These are phyloP conservation scores for Paramecium biaurelia DNA, from an alignment of 73 alveolate species.

Conservation along the genomic window DNA sequence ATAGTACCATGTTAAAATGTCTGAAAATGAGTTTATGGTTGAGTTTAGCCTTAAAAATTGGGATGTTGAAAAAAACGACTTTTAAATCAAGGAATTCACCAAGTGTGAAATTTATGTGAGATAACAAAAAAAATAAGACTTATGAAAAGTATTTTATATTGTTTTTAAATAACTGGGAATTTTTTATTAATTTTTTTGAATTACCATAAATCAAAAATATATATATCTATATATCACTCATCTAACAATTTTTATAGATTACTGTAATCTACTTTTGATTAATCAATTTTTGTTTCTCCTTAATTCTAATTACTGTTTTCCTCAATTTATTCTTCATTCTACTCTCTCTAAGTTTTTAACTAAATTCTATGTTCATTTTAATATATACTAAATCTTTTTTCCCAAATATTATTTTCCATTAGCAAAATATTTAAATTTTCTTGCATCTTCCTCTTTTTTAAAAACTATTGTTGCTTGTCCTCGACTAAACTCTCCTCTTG, in stretches of 20 bases:
- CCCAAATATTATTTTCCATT: background rate
- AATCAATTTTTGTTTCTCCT: background rate
- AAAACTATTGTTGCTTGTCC: background rate
- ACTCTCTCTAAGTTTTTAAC: background rate
- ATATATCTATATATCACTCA: background rate
- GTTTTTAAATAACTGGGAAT: background rate
- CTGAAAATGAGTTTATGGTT: background rate
- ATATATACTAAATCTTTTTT: background rate
- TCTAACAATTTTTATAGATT: background rate
- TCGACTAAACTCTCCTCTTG: background rate
- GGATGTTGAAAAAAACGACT: conserved; percentile 16
- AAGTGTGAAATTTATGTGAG: conserved; percentile 26
- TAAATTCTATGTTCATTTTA: background rate
- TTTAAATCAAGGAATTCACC: conserved; percentile 25
- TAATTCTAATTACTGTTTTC: background rate
- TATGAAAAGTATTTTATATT: background rate
- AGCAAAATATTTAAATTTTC: background rate
- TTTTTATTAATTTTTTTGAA: background rate
- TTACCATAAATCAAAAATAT: background rate
- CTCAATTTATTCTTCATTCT: background rate
- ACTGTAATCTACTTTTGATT: background rate
- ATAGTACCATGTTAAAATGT: background rate
- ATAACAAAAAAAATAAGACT: background rate
- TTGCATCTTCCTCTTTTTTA: background rate
- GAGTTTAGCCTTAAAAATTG: conserved; percentile 13